Conservation (phyloP, 164 flowering plant species). For the Cinnamomum chago region DNA sequence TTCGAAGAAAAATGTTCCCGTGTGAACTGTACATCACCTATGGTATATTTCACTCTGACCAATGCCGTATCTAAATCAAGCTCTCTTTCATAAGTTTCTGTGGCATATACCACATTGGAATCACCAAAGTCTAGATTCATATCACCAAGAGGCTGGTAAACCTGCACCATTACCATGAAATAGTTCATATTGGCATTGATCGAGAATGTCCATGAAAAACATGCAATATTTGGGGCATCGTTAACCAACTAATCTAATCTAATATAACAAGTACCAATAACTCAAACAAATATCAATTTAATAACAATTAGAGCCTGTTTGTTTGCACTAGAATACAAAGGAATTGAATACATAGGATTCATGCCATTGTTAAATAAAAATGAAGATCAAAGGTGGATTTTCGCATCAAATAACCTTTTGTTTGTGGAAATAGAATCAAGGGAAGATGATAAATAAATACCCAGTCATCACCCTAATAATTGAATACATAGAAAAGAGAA, state of each 20-base stretch:
- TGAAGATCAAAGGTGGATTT: no score
- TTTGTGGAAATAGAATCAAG: no score
- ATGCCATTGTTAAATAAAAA: no score
- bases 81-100: constrained; percentile 64
- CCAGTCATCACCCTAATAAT: no score
- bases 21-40: constrained; percentile 52
- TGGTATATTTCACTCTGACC: constrained; percentile 52
- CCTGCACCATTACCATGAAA: constrained; percentile 43
- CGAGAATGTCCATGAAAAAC: background rate
- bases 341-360: no score
- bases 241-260: background rate
- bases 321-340: no score
- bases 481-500: no score
- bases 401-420: no score
- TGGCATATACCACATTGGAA: constrained; percentile 43
- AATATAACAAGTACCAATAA: no score
- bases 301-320: background rate
- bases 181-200: background rate
- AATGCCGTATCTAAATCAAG: constrained; percentile 86
- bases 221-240: background rate
- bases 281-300: background rate
- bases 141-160: constrained; percentile 88
- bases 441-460: no score
- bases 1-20: constrained; percentile 80
- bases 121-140: constrained; percentile 77